Evolutionary conservation across 345 rosid genomes (phyloP), one percentile per base, ranked within the genome.

Genomic region (Aethionema arabicum): DNA sequence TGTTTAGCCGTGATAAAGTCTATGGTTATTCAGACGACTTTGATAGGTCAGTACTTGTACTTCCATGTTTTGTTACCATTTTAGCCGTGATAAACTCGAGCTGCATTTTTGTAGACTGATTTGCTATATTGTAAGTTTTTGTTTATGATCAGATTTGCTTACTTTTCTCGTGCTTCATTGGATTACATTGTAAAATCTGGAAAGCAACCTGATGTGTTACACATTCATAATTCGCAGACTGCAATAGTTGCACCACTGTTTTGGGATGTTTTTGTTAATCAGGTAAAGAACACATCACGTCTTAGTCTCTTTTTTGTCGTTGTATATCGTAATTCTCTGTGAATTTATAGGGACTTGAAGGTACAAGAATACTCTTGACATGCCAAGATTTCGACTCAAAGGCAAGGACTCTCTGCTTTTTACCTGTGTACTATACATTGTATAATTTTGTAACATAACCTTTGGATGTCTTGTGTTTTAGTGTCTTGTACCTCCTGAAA

Each of bases 101-200:
- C 39, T 21, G 35, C 48, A 51, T 64, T 27, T 57, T 6, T 44
- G 41, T 32, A 54, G 45, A 55, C 32, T 45, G 2, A 43, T 47
- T 39, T 63, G 42, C 4, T 63, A 48, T 33, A 8, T n/a, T 6
- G 15, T 11, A 5, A 4, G 29, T 4, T 46, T 35, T 16, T 16
- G 14, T 7, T 3, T 4, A 11, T 8, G 10, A 35, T 69, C 80
- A 89, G 96, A 68, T 86, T 89, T 67, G 43, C 81, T 54, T 89
- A 89, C 77, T 86, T 86, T 77, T 86, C 95, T 74, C 96, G 95
- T 67, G 91, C 96, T 70, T 80, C 90, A 11, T 67, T 89, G 83
- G 96, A 89, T 69, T 84, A 79, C 67, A 77, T 89, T 64, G 79
- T 80, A 62, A 86, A 86, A 80, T 80, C 87, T 60, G 89, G 91